Percentiles rank a stretch among this genome's conserved stretches.
These are phyloP conservation scores for Claviceps africana DNA, from an alignment of 2,329 filamentous ascomycete species.

Conservation along the genomic window DNA sequence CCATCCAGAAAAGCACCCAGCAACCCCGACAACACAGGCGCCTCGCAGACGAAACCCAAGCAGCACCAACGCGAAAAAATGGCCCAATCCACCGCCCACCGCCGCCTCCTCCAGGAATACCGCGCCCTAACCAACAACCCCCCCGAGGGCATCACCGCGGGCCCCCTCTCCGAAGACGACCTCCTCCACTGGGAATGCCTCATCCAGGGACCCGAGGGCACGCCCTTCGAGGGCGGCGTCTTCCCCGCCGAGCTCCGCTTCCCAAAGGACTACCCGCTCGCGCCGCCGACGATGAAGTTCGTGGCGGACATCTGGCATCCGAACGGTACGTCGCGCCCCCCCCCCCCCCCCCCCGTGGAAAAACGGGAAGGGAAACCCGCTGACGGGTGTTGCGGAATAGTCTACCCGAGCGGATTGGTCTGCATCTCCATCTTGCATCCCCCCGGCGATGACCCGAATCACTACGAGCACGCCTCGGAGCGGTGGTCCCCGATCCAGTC, in stretches of 20 bases:
- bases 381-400: too few relatives aligned
- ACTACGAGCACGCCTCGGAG: conserved; percentile 93
- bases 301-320: conserved; percentile 91
- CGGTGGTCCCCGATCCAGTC: conserved; percentile 95
- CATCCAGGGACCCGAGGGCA: conserved; percentile 89
- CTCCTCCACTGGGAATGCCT: conserved; percentile 92
- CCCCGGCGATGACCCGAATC: conserved; percentile 92
- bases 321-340: too few relatives aligned
- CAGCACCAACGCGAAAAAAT: conserved; percentile 22
- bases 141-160: conserved; percentile 94
- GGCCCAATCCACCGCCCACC: conserved; percentile 50
- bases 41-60: background rate
- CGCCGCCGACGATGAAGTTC: conserved; percentile 93
- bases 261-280: conserved; percentile 90
- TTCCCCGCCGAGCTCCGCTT: conserved; percentile 93
- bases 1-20: background rate
- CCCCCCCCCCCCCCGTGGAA: too few relatives aligned
- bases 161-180: conserved; percentile 86
- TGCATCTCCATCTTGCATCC: conserved; percentile 98
- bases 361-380: too few relatives aligned
- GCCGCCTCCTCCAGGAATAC: conserved; percentile 92
- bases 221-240: conserved; percentile 88
- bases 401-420: conserved; percentile 82
- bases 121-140: conserved; percentile 84
- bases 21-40: background rate